Conservation (phyloP, 1,284 basidiomycete genomes). For the Fomitiporia mediterranea region DNA sequence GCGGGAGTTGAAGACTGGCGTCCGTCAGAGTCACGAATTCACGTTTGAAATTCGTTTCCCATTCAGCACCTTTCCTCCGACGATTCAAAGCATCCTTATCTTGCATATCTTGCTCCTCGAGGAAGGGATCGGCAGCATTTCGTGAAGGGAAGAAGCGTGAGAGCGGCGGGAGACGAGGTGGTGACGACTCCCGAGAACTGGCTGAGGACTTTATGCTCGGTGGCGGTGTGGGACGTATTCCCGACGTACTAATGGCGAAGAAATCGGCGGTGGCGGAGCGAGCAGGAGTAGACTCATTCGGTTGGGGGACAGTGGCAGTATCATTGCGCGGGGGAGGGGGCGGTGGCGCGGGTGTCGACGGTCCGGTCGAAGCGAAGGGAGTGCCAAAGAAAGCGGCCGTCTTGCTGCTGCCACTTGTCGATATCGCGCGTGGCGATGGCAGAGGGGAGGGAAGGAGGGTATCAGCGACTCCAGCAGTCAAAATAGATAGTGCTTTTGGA, state of each 20-base stretch:
- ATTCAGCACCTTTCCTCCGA: conserved; percentile 10
- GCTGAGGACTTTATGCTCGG: conserved; percentile 20
- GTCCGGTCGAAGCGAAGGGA: conserved; percentile 34
- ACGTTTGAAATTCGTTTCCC: conserved; percentile 20
- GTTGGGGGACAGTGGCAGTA: neutral
- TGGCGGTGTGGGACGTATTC: conserved; percentile 19
- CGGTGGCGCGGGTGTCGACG: conserved; percentile 27
- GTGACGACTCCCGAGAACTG: conserved; percentile 13
- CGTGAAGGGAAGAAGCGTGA: conserved; percentile 23
- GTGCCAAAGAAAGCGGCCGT: conserved; percentile 31
- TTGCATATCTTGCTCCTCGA: conserved; percentile 8
- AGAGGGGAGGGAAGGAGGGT: conserved; percentile 16
- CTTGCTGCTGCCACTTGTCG: conserved; percentile 20
- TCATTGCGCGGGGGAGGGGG: conserved; percentile 23
- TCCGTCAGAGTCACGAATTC: conserved; percentile 14
- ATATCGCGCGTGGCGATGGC: conserved; percentile 12
- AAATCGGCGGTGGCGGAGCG: conserved; percentile 34
- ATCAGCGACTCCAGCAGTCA: neutral
- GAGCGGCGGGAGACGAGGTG: conserved; percentile 17
- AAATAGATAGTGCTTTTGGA: conserved; percentile 1
- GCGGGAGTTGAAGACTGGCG: neutral
- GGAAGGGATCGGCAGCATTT: conserved; percentile 9
- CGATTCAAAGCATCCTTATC: conserved; percentile 1
- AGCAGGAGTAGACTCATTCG: neutral
- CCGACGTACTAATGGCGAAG: conserved; percentile 26